phyloP scores from a whole-genome alignment of 2,329 filamentous ascomycete genomes.

The Calonectria honghensis region DNA sequence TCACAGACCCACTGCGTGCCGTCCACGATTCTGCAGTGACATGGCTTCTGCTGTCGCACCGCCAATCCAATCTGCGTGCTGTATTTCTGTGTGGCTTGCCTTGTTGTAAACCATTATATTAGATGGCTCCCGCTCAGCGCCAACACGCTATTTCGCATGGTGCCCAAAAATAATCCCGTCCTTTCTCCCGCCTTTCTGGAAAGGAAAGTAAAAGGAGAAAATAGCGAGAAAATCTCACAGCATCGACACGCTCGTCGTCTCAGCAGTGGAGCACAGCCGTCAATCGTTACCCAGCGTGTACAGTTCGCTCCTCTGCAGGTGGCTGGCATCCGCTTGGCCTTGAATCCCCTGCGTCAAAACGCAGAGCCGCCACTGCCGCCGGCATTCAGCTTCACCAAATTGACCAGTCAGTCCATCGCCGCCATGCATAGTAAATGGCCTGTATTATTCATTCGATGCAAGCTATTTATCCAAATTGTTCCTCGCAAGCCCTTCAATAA shows the following conservation, averaged over 20 bases:
- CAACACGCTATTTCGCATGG: background rate
- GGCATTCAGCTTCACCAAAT: background rate
- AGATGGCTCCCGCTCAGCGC: background rate
- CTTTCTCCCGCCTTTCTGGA: background rate
- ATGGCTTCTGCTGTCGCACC: constrained; percentile 7
- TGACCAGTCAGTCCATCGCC: constrained; percentile 4
- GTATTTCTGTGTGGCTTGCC: constrained; percentile 3
- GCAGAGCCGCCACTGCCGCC: constrained; percentile 20
- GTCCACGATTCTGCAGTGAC: constrained; percentile 12
- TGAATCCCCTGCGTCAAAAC: background rate
- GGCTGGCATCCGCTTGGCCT: background rate
- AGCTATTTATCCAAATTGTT: background rate
- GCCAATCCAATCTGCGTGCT: constrained; percentile 9
- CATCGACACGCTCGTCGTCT: constrained; percentile 8
- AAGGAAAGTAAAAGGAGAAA: background rate
- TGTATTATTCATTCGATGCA: background rate
- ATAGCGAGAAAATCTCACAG: background rate
- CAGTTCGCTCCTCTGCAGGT: constrained; percentile 4
- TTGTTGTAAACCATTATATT: background rate
- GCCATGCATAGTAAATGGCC: background rate
- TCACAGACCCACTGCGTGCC: constrained; percentile 13
- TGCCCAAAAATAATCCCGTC: background rate
- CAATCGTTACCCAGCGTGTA: constrained; percentile 22
- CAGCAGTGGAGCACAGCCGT: constrained; percentile 11
- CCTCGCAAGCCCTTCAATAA: background rate